These are phyloP conservation scores for Ophiostoma sp. DNA, from an alignment of 2,329 filamentous ascomycete genomes.

Conservation along the genomic window DNA sequence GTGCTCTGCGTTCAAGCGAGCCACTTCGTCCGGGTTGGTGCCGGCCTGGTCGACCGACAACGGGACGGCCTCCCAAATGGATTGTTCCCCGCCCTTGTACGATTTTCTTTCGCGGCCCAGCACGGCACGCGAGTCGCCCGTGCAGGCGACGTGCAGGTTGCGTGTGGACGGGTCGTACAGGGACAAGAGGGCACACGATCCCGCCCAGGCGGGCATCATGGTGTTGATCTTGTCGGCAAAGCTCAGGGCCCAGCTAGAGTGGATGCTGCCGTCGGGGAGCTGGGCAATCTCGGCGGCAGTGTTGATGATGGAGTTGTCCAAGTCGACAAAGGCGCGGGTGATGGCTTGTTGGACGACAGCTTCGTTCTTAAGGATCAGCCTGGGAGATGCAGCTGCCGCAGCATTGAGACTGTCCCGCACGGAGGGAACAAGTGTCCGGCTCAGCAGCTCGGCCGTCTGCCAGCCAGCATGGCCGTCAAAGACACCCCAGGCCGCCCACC, in stretches of 20 bases:
- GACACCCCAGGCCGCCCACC: constrained; percentile 99
- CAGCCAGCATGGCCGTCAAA: constrained; percentile 97
- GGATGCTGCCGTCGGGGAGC: neutral
- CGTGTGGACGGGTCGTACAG: constrained; percentile 92
- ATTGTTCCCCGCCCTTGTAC: constrained; percentile 48
- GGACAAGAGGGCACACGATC: constrained; percentile 90
- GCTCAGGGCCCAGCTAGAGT: neutral
- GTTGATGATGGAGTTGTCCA: constrained; percentile 93
- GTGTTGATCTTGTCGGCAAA: constrained; percentile 83
- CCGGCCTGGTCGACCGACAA: constrained; percentile 95
- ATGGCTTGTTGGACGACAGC: constrained; percentile 78
- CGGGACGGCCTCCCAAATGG: constrained; percentile 89
- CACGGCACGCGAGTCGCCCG: constrained; percentile 93
- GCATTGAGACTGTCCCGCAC: constrained; percentile 89
- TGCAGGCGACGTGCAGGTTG: constrained; percentile 88
- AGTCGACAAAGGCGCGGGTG: constrained; percentile 82
- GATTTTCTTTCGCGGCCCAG: constrained; percentile 61
- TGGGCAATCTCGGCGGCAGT: constrained; percentile 85
- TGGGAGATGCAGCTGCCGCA: constrained; percentile 63
- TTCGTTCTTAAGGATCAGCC: constrained; percentile 41
- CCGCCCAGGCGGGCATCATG: constrained; percentile 86
- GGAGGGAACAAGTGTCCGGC: constrained; percentile 86
- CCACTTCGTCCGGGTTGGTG: constrained; percentile 78
- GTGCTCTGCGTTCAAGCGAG: constrained; percentile 79
- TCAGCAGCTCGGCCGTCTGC: constrained; percentile 95